A percentile compares a stretch with the other conserved stretches of the same genome.
These are phyloP conservation scores for Conticribra guillardii DNA, from an alignment of 108 stramenopile genomes.

Conservation along the genomic window DNA sequence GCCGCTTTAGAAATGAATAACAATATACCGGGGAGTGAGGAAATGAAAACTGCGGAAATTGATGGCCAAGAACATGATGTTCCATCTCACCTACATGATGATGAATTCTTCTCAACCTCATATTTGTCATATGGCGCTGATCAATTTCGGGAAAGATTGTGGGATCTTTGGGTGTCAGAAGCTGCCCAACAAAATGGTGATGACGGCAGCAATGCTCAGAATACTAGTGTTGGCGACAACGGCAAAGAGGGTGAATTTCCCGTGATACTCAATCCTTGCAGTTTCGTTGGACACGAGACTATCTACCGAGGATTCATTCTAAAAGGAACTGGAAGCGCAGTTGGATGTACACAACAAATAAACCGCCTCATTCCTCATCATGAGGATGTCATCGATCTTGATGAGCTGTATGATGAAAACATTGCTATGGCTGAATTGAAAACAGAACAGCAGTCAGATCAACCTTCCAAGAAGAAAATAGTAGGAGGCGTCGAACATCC, in stretches of 20 bases:
- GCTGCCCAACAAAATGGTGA: slow-evolving; percentile 9
- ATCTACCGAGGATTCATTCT: slow-evolving; percentile 63
- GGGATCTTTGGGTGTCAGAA: slow-evolving; percentile 77
- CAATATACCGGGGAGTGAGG: not conserved
- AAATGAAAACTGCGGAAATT: not conserved
- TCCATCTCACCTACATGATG: slow-evolving; percentile 64
- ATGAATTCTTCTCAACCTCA: slow-evolving; percentile 84
- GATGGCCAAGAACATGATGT: slow-evolving; percentile 5
- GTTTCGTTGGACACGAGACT: slow-evolving; percentile 69
- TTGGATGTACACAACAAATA: slow-evolving; percentile 70
- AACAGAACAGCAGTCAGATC: slow-evolving; percentile 8
- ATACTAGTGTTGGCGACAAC: too few relatives aligned
- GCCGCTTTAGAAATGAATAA: slow-evolving; percentile 9
- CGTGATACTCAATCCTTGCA: slow-evolving; percentile 76
- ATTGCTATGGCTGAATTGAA: slow-evolving; percentile 13
- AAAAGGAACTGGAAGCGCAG: slow-evolving; percentile 77
- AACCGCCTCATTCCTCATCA: slow-evolving; percentile 81
- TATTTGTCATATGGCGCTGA: slow-evolving; percentile 89
- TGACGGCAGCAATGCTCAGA: not conserved
- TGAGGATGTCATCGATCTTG: slow-evolving; percentile 59
- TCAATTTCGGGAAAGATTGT: slow-evolving; percentile 86
- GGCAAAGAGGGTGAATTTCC: slow-evolving; percentile 22
- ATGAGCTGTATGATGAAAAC: slow-evolving; percentile 54
- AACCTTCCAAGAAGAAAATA: slow-evolving; percentile 37
- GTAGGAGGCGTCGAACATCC: slow-evolving; percentile 89